Evolutionary conservation across 495 filamentous ascomycete genomes (phyloP), one percentile per base, ranked within the genome.

Genomic region (Aspergillus conjunctus): DNA sequence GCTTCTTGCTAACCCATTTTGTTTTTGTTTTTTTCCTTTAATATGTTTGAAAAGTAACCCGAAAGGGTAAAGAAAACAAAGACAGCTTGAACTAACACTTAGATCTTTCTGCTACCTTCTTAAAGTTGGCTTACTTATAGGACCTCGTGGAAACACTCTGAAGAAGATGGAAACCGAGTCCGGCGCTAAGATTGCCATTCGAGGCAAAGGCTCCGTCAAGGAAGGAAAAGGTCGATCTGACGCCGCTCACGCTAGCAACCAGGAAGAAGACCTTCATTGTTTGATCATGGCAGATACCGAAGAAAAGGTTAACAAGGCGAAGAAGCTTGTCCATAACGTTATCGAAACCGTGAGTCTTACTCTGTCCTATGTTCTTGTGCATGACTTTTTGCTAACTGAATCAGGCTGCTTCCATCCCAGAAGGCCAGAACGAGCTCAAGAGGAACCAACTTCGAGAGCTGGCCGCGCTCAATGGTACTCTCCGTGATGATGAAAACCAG

Each of bases 81-180:
- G 8, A 93, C 61, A 69, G 69, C 70, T 64, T 57, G 51, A 60
- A 77, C 94, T 98, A 96, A 98, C 92, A 89, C 87, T 80, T 85
- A 91, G 84, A 39, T 60, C 88, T 88, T 77, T 87, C 82, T 80
- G 73, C 73, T 79, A 85, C 82, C 79, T 81, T 87, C 87, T 88
- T 89, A 88, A 93, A 98, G 94, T 98, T 88, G 94, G 94, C 76
- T 87, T 98, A 87, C 92, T 98, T 72, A 98, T 98, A 86, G 94
- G 94, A 76, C 94, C 94, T 79, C 94, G 94, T 91, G 94, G 94
- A 71, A 98, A 97, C 71, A 98, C 94, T 58, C 79, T 98, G 66
- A 98, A 98, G 82, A 97, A 97, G 75, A 98, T 98, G 94, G 94
- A 98, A 73, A 85, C 88, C 67, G 92, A 98, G 79, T 98, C 94